Base-by-base conservation (phyloP, 768 basidiomycete genomes). In the Podaxis rugospora region DNA sequence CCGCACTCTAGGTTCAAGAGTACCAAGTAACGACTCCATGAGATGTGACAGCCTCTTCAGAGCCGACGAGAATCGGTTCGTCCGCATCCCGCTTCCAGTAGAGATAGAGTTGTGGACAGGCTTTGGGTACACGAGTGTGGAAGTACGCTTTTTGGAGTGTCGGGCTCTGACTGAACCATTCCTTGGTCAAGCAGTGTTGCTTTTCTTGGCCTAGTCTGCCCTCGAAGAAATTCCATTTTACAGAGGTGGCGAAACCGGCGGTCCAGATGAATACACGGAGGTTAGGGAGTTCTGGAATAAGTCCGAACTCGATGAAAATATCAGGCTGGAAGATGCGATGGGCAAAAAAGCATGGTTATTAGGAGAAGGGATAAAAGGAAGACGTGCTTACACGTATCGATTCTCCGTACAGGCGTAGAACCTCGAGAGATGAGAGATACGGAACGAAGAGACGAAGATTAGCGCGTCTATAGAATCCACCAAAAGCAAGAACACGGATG, bases 21-120 rank as follows among this genome's bases (percentile, higher is more conserved):
- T 56, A 56, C 55, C 55, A 56, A 32, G 55, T 16, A 35, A 56
- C 44, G 18, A 56, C 55, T 6, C 18, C 55, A 47, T 56, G 55
- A 23, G 55, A 46, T 2, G 25, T n/a, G n/a, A 56, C 25, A 9
- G 55, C 55, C 27, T 56, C 55, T 2, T 32, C 13, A 28, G 25
- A 32, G 13, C 13, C 32, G 11, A 47, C 55, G 0, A 25, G 9
- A 13, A 4, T n/a, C 16, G 55, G 55, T 21, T 21, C 55, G 3
- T 28, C 32, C 16, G 32, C 44, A 5, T 44, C 55, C 1, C 44
- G 11, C 32, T 28, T 47, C 55, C 55, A 56, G 16, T 44, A 44
- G 13, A 46, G 21, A 56, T 56, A 56, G 5, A 6, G 0, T 39
- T 56, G 55, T 10, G 55, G 7, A 1, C 18, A 9, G 14, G 25